Evolutionary conservation across 805 yeast genomes (phyloP).

Genomic region (Sugiyamaella chiloensis): DNA sequence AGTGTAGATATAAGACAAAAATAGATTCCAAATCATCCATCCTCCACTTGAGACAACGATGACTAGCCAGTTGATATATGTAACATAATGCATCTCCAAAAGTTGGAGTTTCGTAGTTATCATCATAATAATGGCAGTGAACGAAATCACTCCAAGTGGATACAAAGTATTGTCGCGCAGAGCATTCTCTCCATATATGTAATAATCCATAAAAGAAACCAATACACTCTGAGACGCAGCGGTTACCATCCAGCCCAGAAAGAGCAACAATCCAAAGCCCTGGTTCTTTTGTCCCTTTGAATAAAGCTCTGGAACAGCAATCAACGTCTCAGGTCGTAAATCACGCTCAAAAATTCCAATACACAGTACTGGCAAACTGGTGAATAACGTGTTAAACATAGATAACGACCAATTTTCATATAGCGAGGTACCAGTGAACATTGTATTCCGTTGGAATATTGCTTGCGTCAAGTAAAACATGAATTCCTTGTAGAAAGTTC

Average conservation of each 20-base stretch:
- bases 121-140: conserved; percentile 65
- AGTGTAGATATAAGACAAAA: conserved; percentile 67
- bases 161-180: conserved; percentile 70
- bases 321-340: conserved; percentile 76
- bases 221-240: conserved; percentile 73
- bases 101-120: conserved; percentile 78
- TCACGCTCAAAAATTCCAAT: conserved; percentile 96
- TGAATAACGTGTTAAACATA: conserved; percentile 94
- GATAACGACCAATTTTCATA: conserved; percentile 96
- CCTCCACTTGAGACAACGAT: conserved; percentile 74
- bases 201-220: conserved; percentile 62
- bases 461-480: conserved; percentile 86
- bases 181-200: conserved; percentile 67
- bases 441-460: conserved; percentile 76
- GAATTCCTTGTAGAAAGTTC: conserved; percentile 93
- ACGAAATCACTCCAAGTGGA: conserved; percentile 76
- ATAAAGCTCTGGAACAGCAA: conserved; percentile 91
- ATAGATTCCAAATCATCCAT: conserved; percentile 78
- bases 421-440: conserved; percentile 89
- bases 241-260: conserved; percentile 71
- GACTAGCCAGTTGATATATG: conserved; percentile 64
- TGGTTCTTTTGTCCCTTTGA: conserved; percentile 68
- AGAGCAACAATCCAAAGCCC: conserved; percentile 68
- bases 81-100: conserved; percentile 70
- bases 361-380: conserved; percentile 86